phyloP scores from a whole-genome alignment of 2,329 filamentous ascomycete species.

The Cytospora paraplurivora region DNA sequence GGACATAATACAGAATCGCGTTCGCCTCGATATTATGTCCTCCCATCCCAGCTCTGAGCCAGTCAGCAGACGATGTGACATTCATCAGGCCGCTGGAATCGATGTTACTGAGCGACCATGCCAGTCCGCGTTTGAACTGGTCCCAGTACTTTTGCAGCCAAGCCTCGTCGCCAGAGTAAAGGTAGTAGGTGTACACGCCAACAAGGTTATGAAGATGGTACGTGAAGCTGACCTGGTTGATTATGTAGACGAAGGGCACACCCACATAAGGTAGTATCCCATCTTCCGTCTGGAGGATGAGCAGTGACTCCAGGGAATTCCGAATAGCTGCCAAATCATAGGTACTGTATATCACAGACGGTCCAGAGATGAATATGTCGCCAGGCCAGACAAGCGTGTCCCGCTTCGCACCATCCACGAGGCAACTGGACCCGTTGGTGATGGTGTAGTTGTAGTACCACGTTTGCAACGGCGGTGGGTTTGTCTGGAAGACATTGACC shows the following conservation, averaged over 20 bases:
- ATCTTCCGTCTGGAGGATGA: conserved; percentile 44
- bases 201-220: conserved; percentile 63
- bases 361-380: conserved; percentile 60
- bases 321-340: conserved; percentile 53
- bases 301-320: conserved; percentile 52
- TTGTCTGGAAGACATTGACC: conserved; percentile 36
- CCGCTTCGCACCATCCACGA: conserved; percentile 58
- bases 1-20: conserved; percentile 54
- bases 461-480: conserved; percentile 13
- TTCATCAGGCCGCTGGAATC: conserved; percentile 47
- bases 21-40: conserved; percentile 56
- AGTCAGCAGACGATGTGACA: conserved; percentile 52
- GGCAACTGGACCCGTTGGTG: conserved; percentile 37
- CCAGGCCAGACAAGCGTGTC: conserved; percentile 64
- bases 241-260: conserved; percentile 40
- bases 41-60: conserved; percentile 53
- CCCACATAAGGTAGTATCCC: conserved; percentile 51
- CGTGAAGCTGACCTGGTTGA: conserved; percentile 45
- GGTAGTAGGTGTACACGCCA: conserved; percentile 59
- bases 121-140: conserved; percentile 50
- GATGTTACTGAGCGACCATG: conserved; percentile 40
- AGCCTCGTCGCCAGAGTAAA: conserved; percentile 54
- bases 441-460: conserved; percentile 39
- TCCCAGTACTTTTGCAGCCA: conserved; percentile 52
- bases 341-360: conserved; percentile 56